Percentiles rank a stretch among this genome's conserved stretches.
phyloP scores from a whole-genome alignment of 1,139 yeast genomes.

The Candida tropicalis region DNA sequence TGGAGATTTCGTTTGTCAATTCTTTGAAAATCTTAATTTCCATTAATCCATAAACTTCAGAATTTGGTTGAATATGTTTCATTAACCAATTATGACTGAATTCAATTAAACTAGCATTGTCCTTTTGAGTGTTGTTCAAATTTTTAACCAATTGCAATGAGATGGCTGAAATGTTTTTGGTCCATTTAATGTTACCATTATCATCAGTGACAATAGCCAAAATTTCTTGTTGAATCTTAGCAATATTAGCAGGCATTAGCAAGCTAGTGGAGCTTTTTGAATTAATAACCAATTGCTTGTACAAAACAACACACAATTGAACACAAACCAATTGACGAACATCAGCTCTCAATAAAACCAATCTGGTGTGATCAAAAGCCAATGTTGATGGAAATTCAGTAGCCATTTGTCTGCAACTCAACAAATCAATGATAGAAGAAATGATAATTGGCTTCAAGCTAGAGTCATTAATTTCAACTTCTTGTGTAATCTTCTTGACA shows the following conservation, averaged over 20 bases:
- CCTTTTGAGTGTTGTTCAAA: slow-evolving; percentile 17
- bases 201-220: slow-evolving; percentile 82
- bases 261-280: slow-evolving; percentile 20
- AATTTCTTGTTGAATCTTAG: slow-evolving; percentile 56
- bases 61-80: slow-evolving; percentile 81
- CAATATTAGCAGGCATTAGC: slow-evolving; percentile 31
- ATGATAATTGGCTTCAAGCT: slow-evolving; percentile 43
- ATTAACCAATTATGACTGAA: slow-evolving; percentile 81
- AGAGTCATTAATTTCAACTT: slow-evolving; percentile 16
- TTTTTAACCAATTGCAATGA: slow-evolving; percentile 70
- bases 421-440: slow-evolving; percentile 57
- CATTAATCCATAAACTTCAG: slow-evolving; percentile 78
- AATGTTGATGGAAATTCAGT: slow-evolving; percentile 82
- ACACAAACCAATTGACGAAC: slow-evolving; percentile 83
- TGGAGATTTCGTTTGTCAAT: slow-evolving; percentile 38
- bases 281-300: slow-evolving; percentile 62
- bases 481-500: slow-evolving; percentile 10
- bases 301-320: slow-evolving; percentile 71
- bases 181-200: slow-evolving; percentile 89
- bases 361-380: slow-evolving; percentile 84
- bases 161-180: slow-evolving; percentile 73
- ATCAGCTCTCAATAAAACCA: slow-evolving; percentile 79
- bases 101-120: slow-evolving; percentile 41
- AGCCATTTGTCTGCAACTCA: slow-evolving; percentile 80
- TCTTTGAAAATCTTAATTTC: slow-evolving; percentile 67